Evolutionary conservation across 176 grass and related monocot species (phyloP).

Genomic region (Musa acuminata): DNA sequence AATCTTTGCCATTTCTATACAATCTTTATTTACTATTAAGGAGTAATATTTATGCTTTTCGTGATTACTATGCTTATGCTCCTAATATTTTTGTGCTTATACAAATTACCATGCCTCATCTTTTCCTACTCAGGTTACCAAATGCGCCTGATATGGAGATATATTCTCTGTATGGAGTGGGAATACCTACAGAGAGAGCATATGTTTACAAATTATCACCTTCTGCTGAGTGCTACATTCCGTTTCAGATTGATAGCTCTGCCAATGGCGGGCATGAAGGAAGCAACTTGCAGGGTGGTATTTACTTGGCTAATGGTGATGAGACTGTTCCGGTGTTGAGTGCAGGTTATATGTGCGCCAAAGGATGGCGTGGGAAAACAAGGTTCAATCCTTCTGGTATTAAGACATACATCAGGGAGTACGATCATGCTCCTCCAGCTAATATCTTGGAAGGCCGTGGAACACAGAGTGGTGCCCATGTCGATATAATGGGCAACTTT

Average conservation of each 20-base stretch:
- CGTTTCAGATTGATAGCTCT: slow-evolving; percentile 78
- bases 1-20: too few species aligned
- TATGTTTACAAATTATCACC: slow-evolving; percentile 79
- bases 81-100: not conserved
- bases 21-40: too few species aligned
- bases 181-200: slow-evolving; percentile 95
- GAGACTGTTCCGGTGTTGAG: slow-evolving; percentile 96
- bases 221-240: slow-evolving; percentile 76
- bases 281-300: slow-evolving; percentile 68
- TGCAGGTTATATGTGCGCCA: slow-evolving; percentile 84
- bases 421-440: slow-evolving; percentile 66
- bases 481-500: slow-evolving; percentile 99
- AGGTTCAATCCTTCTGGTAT: slow-evolving; percentile 87
- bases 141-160: slow-evolving; percentile 94
- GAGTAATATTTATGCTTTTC: too few species aligned
- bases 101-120: not conserved
- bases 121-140: slow-evolving; percentile 56
- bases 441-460: slow-evolving; percentile 81
- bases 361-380: slow-evolving; percentile 92
- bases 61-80: too few species aligned
- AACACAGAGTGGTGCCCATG: slow-evolving; percentile 88
- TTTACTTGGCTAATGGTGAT: slow-evolving; percentile 72
- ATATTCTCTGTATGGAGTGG: slow-evolving; percentile 96
- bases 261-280: slow-evolving; percentile 73
- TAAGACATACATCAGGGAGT: slow-evolving; percentile 76